Evolutionary conservation across 208 protist species (phyloP).

Genomic region (Leptomonas seymouri): DNA sequence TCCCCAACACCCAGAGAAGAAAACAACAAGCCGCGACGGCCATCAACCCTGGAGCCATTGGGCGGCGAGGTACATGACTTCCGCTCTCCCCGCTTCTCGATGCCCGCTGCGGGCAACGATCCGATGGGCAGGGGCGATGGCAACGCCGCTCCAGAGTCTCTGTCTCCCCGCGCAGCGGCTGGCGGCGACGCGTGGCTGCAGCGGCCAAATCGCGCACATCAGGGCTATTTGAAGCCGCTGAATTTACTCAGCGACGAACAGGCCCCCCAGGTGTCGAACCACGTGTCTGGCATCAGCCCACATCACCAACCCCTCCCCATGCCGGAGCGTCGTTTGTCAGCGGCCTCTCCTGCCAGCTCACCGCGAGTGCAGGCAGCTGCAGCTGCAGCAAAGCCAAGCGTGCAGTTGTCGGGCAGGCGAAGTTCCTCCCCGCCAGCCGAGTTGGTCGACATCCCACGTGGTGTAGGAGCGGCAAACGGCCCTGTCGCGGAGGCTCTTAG

Average conservation of each 20-base stretch:
- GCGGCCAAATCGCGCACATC: constrained; percentile 23
- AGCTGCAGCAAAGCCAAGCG: not conserved
- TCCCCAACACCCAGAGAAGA: not conserved
- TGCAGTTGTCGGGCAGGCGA: not conserved
- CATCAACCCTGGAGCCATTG: constrained; percentile 23
- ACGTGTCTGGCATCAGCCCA: constrained; percentile 10
- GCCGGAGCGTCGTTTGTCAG: not conserved
- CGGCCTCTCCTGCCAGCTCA: constrained; percentile 5
- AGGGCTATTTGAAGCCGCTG: constrained; percentile 32
- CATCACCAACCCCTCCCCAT: constrained; percentile 3
- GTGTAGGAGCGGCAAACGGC: not conserved
- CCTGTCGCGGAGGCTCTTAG: constrained; percentile 23
- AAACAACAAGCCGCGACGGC: constrained; percentile 10
- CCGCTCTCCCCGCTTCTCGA: constrained; percentile 4
- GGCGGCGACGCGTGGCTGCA: constrained; percentile 14
- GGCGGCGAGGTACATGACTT: constrained; percentile 13
- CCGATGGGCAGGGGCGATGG: not conserved
- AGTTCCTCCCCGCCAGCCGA: constrained; percentile 6
- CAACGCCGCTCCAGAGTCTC: constrained; percentile 6
- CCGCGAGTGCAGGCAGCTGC: constrained; percentile 1
- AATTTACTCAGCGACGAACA: constrained; percentile 15
- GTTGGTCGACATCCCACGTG: constrained; percentile 17
- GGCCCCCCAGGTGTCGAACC: constrained; percentile 9
- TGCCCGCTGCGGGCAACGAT: not conserved
- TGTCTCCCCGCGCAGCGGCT: constrained; percentile 6